These are phyloP conservation scores for Diplodia sapinea DNA, from an alignment of 2,329 filamentous ascomycete genomes.

Conservation along the genomic window DNA sequence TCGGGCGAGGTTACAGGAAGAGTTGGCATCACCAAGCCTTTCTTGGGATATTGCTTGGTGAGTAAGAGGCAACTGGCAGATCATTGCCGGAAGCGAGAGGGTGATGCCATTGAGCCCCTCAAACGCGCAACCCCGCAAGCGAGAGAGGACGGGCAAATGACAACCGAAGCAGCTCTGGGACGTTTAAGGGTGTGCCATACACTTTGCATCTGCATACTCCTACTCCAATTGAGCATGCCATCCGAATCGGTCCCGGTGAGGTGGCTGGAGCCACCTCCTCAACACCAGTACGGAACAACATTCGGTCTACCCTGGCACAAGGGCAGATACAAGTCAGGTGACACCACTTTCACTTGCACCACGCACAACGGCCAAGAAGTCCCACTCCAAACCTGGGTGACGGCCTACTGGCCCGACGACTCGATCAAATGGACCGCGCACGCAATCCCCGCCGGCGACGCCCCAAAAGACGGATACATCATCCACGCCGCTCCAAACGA, in stretches of 20 bases:
- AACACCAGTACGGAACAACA: conserved; percentile 42
- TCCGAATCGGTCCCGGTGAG: background rate
- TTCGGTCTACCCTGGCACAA: conserved; percentile 50
- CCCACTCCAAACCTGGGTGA: conserved; percentile 61
- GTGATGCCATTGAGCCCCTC: conserved; percentile 27
- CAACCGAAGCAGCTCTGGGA: background rate
- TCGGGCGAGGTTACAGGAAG: background rate
- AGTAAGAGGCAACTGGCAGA: background rate
- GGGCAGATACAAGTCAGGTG: conserved; percentile 46
- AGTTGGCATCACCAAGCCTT: conserved; percentile 20
- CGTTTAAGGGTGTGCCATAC: background rate
- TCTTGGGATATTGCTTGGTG: conserved; percentile 21
- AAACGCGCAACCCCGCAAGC: conserved; percentile 24
- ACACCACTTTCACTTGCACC: conserved; percentile 42
- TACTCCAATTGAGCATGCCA: background rate
- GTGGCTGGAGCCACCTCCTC: background rate
- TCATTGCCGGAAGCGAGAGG: conserved; percentile 6
- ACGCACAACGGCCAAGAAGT: conserved; percentile 33
- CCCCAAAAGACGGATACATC: conserved; percentile 52
- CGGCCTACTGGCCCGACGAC: conserved; percentile 65
- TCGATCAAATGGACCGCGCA: conserved; percentile 68
- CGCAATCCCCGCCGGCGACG: conserved; percentile 55
- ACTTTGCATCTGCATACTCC: background rate
- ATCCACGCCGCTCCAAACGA: conserved; percentile 43
- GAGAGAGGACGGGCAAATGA: conserved; percentile 1